A percentile compares a stretch with the other conserved stretches of the same genome.
Conservation (phyloP, 257 asterid species). For the Capsicum chinense region DNA sequence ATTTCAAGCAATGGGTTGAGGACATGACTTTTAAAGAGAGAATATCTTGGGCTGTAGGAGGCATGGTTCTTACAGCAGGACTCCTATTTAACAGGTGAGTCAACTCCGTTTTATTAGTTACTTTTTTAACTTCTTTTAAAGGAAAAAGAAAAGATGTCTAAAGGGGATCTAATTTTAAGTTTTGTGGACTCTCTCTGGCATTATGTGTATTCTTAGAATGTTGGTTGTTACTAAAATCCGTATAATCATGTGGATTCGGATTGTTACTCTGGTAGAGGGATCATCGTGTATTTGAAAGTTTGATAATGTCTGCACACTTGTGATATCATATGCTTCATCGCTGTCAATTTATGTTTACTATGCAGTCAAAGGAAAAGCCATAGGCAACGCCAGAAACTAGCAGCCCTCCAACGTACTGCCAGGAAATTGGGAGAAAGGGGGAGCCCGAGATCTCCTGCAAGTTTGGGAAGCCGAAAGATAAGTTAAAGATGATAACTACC, state of each 20-base stretch:
- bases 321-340: not conserved
- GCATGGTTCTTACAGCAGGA: slow-evolving; percentile 98
- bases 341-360: not conserved
- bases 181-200: not conserved
- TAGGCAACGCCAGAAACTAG: slow-evolving; percentile 63
- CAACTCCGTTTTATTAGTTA: slow-evolving; percentile 21
- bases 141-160: not conserved
- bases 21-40: slow-evolving; percentile 65
- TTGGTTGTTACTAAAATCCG: not conserved
- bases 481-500: slow-evolving; percentile 45
- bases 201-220: not conserved
- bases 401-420: slow-evolving; percentile 60
- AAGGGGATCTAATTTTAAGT: not conserved
- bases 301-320: not conserved
- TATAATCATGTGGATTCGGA: not conserved
- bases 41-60: slow-evolving; percentile 97
- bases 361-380: slow-evolving; percentile 72
- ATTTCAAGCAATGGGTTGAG: slow-evolving; percentile 67
- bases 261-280: not conserved
- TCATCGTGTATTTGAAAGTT: not conserved
- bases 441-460: slow-evolving; percentile 43
- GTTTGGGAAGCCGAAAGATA: slow-evolving; percentile 47
- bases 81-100: slow-evolving; percentile 79
- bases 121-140: not conserved
- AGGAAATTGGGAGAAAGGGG: slow-evolving; percentile 67